Conservation (phyloP, 2,329 filamentous ascomycete genomes). For the Akanthomyces uredinophilus region DNA sequence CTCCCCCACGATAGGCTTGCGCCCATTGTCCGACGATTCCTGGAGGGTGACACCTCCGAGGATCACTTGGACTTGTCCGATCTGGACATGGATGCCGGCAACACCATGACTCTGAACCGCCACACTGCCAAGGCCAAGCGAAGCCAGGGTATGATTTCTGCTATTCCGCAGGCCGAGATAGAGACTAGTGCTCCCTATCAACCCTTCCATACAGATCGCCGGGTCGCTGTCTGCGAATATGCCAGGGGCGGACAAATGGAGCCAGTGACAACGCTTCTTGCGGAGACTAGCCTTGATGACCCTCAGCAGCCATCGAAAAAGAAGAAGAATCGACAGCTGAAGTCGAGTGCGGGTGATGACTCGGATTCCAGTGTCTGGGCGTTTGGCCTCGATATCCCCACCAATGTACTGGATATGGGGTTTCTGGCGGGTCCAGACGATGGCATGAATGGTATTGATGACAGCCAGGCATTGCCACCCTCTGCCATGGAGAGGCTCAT, state of each 20-base stretch:
- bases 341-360: conserved; percentile 8
- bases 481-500: conserved; percentile 61
- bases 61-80: conserved; percentile 51
- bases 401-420: conserved; percentile 49
- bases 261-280: conserved; percentile 35
- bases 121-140: conserved; percentile 30
- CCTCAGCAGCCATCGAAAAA: conserved; percentile 31
- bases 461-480: conserved; percentile 54
- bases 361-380: conserved; percentile 41
- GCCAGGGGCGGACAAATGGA: conserved; percentile 30
- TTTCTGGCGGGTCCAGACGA: conserved; percentile 44
- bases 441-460: conserved; percentile 46
- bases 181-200: conserved; percentile 95
- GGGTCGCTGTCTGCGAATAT: conserved; percentile 73
- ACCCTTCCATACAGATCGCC: conserved; percentile 87
- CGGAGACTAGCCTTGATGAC: conserved; percentile 38
- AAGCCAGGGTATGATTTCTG: conserved; percentile 52
- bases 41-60: conserved; percentile 46
- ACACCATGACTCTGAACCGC: conserved; percentile 47
- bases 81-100: conserved; percentile 48
- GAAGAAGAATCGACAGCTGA: conserved; percentile 30
- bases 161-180: conserved; percentile 74
- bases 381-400: conserved; percentile 52
- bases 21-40: conserved; percentile 49
- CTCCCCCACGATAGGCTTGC: conserved; percentile 57